Base-by-base conservation (phyloP, 108 stramenopile genomes). In the Discostella stelligeroides region DNA sequence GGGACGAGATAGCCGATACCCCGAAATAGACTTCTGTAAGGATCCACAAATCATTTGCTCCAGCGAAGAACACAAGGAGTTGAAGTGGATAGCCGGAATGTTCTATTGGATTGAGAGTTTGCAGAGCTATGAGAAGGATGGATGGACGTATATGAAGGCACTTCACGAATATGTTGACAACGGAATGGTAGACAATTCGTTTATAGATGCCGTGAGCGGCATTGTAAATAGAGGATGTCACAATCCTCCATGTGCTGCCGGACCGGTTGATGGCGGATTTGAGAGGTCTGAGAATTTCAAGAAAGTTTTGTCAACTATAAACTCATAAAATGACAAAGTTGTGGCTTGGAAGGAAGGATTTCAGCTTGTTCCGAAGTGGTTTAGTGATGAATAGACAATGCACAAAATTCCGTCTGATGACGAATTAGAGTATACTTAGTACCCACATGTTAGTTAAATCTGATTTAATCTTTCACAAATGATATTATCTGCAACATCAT, bases 61-160 rank as follows among this genome's bases (percentile, higher is more conserved):
- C 1, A 62, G 59, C 20, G 7, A 39, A 3, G 68, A 69, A 40
- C 60, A 70, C 60, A 60, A 61, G 29, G 79, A 74, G 51, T 59
- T 80, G 39, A 80, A 80, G 23, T 80, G 73, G 78, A 73, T 79
- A 1, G 71, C 78, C 2, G 78, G 79, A 8, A 60, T 63, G 60
- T 80, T 80, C 48, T 80, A 70, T 39, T 76, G 75, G 75, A 43
- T 76, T 3, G 55, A 55, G 9, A 21, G 18, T 8, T 51, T 80
- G 25, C 79, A 80, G 63, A 21, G 42, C 9, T 74, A 80, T 56
- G 60, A 75, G 17, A 34, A 29, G 10, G 72, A 47, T 13, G 79
- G 79, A 0, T 76, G 75, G 75, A 21, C 61, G 30, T 76, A 76
- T 45, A 37, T 69, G 0, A 58, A 34, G 1, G 62, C 68, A 60